Conservation (phyloP, 306 rosid species). For the Ceratonia siliqua region DNA sequence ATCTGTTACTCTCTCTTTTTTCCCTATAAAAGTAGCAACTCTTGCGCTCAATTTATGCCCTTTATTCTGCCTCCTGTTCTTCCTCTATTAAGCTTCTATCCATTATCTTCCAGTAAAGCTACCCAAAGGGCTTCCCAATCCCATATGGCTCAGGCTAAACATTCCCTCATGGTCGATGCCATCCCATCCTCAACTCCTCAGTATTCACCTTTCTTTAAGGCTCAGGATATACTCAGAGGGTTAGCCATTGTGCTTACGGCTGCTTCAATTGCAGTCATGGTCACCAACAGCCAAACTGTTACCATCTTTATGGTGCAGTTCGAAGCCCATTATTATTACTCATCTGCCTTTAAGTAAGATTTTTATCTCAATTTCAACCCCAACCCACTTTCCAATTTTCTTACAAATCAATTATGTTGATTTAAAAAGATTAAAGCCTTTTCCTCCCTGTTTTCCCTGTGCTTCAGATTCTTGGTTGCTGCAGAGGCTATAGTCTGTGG, state of each 20-base stretch:
- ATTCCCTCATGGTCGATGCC: constrained; percentile 12
- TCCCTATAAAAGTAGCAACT: neutral
- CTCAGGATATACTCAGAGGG: constrained; percentile 52
- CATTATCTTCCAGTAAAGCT: neutral
- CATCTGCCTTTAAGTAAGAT: constrained; percentile 58
- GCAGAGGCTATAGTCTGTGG: constrained; percentile 50
- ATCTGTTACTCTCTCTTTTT: neutral
- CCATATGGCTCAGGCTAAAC: constrained; percentile 31
- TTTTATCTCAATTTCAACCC: neutral
- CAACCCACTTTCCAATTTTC: constrained; percentile 23
- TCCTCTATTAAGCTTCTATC: neutral
- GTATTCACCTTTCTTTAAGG: neutral
- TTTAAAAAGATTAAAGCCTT: too few relatives aligned
- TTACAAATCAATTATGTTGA: too few relatives aligned
- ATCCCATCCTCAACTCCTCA: constrained; percentile 24
- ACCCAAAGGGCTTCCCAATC: neutral
- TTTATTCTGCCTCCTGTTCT: neutral
- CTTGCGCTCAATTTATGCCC: constrained; percentile 16
- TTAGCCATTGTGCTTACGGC: constrained; percentile 43
- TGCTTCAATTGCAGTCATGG: constrained; percentile 43
- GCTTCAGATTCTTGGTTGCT: constrained; percentile 61
- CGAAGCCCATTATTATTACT: constrained; percentile 58
- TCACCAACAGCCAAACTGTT: constrained; percentile 61
- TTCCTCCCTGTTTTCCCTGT: neutral
- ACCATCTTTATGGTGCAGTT: constrained; percentile 31